A percentile compares a stretch with the other conserved stretches of the same genome.
phyloP scores from a whole-genome alignment of 345 rosid genomes.

The Euclidium syriacum region DNA sequence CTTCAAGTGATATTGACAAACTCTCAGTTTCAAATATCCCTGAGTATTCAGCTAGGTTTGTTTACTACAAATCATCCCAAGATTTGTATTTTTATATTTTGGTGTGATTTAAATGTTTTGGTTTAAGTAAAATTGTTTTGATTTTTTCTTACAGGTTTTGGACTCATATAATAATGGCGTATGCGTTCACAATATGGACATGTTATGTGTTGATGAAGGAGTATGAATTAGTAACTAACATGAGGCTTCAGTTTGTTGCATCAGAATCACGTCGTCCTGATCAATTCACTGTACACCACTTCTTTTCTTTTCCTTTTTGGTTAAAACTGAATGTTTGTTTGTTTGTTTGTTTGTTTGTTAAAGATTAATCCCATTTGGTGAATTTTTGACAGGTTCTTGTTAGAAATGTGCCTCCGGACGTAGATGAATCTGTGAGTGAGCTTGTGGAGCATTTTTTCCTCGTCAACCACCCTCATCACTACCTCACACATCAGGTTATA shows the following conservation, averaged over 20 bases:
- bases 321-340: too few relatives aligned
- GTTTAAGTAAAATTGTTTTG: neutral
- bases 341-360: too few relatives aligned
- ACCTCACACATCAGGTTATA: slow-evolving; percentile 65
- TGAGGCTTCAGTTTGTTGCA: slow-evolving; percentile 86
- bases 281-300: slow-evolving; percentile 82
- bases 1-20: slow-evolving; percentile 81
- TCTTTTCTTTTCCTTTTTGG: too few relatives aligned
- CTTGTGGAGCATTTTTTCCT: slow-evolving; percentile 83
- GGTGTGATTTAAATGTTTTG: neutral
- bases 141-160: slow-evolving; percentile 57
- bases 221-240: slow-evolving; percentile 68
- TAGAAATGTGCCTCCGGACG: slow-evolving; percentile 73
- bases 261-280: slow-evolving; percentile 83
- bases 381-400: slow-evolving; percentile 55
- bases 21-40: slow-evolving; percentile 88
- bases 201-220: slow-evolving; percentile 71
- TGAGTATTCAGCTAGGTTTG: slow-evolving; percentile 53
- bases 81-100: neutral
- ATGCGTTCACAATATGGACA: slow-evolving; percentile 87
- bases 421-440: slow-evolving; percentile 75
- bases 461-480: slow-evolving; percentile 78
- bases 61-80: too few relatives aligned
- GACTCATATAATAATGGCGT: slow-evolving; percentile 78
- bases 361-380: too few relatives aligned